Evolutionary conservation across 2,329 filamentous ascomycete genomes (phyloP).

Genomic region (Coniochaeta prunicola): DNA sequence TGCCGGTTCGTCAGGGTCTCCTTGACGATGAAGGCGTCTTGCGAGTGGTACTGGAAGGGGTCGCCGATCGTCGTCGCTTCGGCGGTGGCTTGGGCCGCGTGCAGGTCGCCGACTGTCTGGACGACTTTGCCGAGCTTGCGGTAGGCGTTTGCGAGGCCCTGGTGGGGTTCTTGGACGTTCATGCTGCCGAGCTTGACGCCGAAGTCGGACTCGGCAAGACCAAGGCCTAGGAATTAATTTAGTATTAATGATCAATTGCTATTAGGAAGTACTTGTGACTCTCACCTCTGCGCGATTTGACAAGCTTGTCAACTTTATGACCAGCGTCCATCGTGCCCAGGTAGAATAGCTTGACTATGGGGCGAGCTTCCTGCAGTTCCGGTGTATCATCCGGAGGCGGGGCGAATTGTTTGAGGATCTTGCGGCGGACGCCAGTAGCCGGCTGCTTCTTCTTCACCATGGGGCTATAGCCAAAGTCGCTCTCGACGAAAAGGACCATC

Average conservation of each 20-base stretch:
- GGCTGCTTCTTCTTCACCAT: conserved; percentile 94
- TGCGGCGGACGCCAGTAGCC: conserved; percentile 87
- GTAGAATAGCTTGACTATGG: conserved; percentile 92
- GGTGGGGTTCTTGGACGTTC: conserved; percentile 84
- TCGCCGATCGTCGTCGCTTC: conserved; percentile 94
- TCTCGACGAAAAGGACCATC: conserved; percentile 97
- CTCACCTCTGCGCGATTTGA: conserved; percentile 83
- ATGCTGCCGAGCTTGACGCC: conserved; percentile 84
- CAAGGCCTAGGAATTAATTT: conserved; percentile 59
- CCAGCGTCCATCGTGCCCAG: conserved; percentile 93
- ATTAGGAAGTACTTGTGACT: not conserved
- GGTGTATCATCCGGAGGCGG: conserved; percentile 95
- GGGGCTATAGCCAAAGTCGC: conserved; percentile 95
- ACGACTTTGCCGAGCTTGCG: conserved; percentile 91
- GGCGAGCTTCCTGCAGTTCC: conserved; percentile 82
- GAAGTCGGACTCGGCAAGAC: conserved; percentile 86
- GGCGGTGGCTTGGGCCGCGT: conserved; percentile 91
- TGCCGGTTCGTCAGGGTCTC: conserved; percentile 97
- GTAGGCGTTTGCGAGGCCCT: conserved; percentile 81
- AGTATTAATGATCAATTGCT: not conserved
- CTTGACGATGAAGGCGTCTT: conserved; percentile 95
- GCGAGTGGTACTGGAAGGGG: conserved; percentile 88
- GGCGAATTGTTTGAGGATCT: conserved; percentile 96
- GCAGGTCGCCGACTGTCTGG: conserved; percentile 89
- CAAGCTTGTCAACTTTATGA: conserved; percentile 90